phyloP scores from a whole-genome alignment of 495 filamentous ascomycete species.

The Tetracladium setigerum region DNA sequence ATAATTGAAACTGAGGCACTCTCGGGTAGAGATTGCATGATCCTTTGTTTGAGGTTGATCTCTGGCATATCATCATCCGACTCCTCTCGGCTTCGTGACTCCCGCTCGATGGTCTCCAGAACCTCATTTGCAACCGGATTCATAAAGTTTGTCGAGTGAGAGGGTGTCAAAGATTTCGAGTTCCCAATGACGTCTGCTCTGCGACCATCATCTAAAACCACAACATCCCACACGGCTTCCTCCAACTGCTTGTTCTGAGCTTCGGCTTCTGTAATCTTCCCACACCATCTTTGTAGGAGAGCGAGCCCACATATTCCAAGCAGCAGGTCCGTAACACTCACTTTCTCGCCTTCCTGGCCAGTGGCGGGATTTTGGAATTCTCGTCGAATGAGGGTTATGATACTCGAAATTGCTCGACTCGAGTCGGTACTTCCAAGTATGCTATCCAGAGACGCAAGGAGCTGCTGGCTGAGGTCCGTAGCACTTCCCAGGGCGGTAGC shows the following conservation, averaged over 20 bases:
- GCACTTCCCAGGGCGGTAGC: slow-evolving; percentile 53
- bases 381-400: slow-evolving; percentile 62
- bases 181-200: slow-evolving; percentile 51
- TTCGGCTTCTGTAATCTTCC: slow-evolving; percentile 49
- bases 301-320: slow-evolving; percentile 64
- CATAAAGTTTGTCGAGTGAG: slow-evolving; percentile 20
- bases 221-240: slow-evolving; percentile 73
- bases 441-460: slow-evolving; percentile 61
- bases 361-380: slow-evolving; percentile 62
- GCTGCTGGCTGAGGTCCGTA: slow-evolving; percentile 55
- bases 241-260: slow-evolving; percentile 42
- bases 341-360: slow-evolving; percentile 47
- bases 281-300: slow-evolving; percentile 62
- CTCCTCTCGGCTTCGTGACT: slow-evolving; percentile 22
- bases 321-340: slow-evolving; percentile 59
- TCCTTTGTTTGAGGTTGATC: slow-evolving; percentile 35
- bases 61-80: slow-evolving; percentile 34
- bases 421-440: slow-evolving; percentile 74
- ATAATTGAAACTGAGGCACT: slow-evolving; percentile 55
- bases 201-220: slow-evolving; percentile 57
- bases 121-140: slow-evolving; percentile 32
- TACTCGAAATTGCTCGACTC: slow-evolving; percentile 71
- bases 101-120: slow-evolving; percentile 41
- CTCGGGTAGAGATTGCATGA: slow-evolving; percentile 34
- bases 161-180: slow-evolving; percentile 17